Evolutionary conservation across 2,329 filamentous ascomycete species (phyloP).

Genomic region (Venturia carpophila): DNA sequence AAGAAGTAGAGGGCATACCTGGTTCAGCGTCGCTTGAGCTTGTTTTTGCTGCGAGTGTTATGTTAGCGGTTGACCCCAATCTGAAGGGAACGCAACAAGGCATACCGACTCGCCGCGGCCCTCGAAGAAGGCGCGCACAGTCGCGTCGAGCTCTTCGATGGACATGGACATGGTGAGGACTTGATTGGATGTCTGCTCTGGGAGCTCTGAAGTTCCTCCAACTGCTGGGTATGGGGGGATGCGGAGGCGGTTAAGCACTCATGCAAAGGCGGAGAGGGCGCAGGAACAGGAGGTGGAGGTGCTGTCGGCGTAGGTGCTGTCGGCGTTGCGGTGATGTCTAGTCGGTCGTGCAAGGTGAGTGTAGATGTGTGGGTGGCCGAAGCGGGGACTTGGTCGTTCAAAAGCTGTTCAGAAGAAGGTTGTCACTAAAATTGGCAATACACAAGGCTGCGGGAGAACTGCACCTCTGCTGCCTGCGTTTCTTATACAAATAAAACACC

Average conservation of each 20-base stretch:
- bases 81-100: conserved; percentile 22
- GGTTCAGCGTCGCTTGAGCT: conserved; percentile 86
- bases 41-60: conserved; percentile 70
- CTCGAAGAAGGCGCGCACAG: conserved; percentile 95
- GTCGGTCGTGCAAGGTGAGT: not conserved
- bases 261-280: conserved; percentile 8
- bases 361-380: not conserved
- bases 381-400: not conserved
- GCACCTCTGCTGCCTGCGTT: not conserved
- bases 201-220: conserved; percentile 1
- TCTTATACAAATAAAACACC: not conserved
- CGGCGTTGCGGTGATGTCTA: not conserved
- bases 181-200: conserved; percentile 3
- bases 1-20: conserved; percentile 50
- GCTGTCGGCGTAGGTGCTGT: not conserved
- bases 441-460: not conserved
- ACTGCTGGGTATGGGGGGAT: conserved; percentile 5
- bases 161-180: conserved; percentile 27
- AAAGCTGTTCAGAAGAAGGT: not conserved
- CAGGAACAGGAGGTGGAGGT: not conserved
- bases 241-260: conserved; percentile 2
- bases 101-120: conserved; percentile 86
- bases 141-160: conserved; percentile 92
- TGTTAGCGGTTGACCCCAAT: conserved; percentile 29
- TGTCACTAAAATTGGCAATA: not conserved